These are phyloP conservation scores for Colletotrichum limetticola DNA, from an alignment of 2,329 filamentous ascomycete genomes.

Conservation along the genomic window DNA sequence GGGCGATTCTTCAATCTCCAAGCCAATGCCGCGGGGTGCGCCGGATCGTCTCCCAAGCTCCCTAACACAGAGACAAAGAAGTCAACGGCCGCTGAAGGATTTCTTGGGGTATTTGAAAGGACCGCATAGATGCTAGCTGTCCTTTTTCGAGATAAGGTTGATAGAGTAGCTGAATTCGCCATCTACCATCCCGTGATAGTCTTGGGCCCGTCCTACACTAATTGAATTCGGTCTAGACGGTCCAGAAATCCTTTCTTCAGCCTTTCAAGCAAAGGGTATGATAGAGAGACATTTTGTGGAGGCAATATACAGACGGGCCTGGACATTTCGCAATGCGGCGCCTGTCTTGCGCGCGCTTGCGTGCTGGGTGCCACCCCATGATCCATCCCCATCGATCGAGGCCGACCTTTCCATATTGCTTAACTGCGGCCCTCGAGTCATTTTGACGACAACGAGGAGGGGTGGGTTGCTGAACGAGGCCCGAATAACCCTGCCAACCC, in stretches of 20 bases:
- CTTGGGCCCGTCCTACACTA: background rate
- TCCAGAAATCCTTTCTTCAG: background rate
- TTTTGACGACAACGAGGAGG: background rate
- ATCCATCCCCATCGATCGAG: background rate
- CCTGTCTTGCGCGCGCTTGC: conserved; percentile 1
- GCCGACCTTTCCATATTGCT: background rate
- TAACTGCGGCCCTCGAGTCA: background rate
- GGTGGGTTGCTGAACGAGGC: background rate
- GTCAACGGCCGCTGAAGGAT: background rate
- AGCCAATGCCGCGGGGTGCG: conserved; percentile 16
- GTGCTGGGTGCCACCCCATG: background rate
- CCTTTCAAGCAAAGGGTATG: background rate
- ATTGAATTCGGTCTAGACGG: background rate
- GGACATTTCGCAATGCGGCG: background rate
- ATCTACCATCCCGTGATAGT: background rate
- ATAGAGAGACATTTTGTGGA: background rate
- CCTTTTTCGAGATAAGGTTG: background rate
- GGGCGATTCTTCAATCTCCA: conserved; percentile 1
- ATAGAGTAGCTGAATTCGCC: background rate
- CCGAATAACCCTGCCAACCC: background rate
- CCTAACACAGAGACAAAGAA: background rate
- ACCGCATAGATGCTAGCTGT: background rate
- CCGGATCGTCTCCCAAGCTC: background rate
- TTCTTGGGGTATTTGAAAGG: background rate
- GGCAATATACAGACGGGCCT: background rate